A percentile compares a stretch with the other conserved stretches of the same genome.
Evolutionary conservation across 2,329 filamentous ascomycete genomes (phyloP).

Genomic region (Hymenoscyphus albidus): DNA sequence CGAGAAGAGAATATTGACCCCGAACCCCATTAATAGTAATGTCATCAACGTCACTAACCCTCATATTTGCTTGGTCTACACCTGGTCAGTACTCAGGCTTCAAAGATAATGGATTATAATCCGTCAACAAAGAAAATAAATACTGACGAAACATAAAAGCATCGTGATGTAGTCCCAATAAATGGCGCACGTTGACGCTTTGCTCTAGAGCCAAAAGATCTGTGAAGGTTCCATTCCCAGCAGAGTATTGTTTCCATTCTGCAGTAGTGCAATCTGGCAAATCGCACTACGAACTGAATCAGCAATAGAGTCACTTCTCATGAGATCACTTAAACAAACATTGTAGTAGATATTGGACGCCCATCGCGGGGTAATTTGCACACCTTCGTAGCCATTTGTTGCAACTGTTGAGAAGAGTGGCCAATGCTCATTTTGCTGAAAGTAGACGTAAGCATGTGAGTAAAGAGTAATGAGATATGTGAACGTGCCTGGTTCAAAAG

Average conservation of each 20-base stretch:
- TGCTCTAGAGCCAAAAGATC: conserved; percentile 49
- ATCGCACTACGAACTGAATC: conserved; percentile 6
- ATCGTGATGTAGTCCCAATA: conserved; percentile 45
- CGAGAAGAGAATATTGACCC: conserved; percentile 19
- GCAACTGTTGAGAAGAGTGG: conserved; percentile 49
- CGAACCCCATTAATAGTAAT: conserved; percentile 10
- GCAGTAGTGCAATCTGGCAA: conserved; percentile 45
- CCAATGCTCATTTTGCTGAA: conserved; percentile 42
- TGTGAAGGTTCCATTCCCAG: conserved; percentile 49
- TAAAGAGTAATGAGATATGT: neutral
- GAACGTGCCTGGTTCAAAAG: conserved; percentile 47
- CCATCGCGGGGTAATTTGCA: conserved; percentile 56
- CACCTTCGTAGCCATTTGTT: conserved; percentile 52
- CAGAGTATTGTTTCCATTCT: conserved; percentile 55
- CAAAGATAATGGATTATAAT: conserved; percentile 41
- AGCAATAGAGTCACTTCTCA: neutral
- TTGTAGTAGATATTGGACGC: conserved; percentile 26
- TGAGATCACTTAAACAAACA: neutral
- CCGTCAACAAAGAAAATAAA: too few relatives aligned
- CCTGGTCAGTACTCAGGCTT: too few relatives aligned
- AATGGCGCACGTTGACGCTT: conserved; percentile 50
- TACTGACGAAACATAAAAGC: conserved; percentile 51
- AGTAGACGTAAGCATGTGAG: neutral
- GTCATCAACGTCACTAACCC: conserved; percentile 43
- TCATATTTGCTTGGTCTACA: conserved; percentile 47